A percentile compares a stretch with the other conserved stretches of the same genome.
Conservation (phyloP, 768 basidiomycete genomes). For the Imleria badia region DNA sequence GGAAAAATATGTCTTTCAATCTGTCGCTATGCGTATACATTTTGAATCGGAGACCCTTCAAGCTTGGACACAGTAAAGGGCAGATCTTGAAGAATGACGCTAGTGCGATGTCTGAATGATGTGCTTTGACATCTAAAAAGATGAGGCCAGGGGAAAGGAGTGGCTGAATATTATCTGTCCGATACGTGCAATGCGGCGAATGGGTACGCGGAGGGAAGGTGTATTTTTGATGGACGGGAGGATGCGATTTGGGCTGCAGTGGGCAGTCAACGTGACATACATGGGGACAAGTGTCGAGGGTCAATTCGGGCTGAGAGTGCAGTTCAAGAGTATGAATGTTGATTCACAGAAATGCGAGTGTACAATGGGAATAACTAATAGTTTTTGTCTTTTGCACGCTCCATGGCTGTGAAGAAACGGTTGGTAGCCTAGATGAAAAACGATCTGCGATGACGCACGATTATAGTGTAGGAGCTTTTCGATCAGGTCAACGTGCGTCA, state of each 20-base stretch:
- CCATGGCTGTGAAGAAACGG: conserved; percentile 27
- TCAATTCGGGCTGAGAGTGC: neutral
- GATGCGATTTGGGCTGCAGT: neutral
- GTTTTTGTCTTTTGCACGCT: conserved; percentile 32
- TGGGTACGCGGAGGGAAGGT: conserved; percentile 1
- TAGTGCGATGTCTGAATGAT: too few relatives aligned
- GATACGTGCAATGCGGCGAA: neutral
- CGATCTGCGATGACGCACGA: conserved; percentile 53
- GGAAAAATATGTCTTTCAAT: too few relatives aligned
- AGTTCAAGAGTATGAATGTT: neutral
- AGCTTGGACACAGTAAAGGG: too few relatives aligned
- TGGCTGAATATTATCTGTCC: neutral
- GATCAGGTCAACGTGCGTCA: conserved; percentile 96
- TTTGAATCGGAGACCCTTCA: too few relatives aligned
- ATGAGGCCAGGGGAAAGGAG: too few relatives aligned
- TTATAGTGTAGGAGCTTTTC: conserved; percentile 97
- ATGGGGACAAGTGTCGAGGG: too few relatives aligned
- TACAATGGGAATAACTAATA: conserved; percentile 7
- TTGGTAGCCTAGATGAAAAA: neutral
- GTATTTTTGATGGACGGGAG: conserved; percentile 5
- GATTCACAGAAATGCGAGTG: neutral
- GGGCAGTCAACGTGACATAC: neutral
- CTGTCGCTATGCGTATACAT: too few relatives aligned
- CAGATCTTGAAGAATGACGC: too few relatives aligned
- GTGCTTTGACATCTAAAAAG: too few relatives aligned